Conservation (phyloP, 306 rosid genomes). For the Arachis hypogaea region DNA sequence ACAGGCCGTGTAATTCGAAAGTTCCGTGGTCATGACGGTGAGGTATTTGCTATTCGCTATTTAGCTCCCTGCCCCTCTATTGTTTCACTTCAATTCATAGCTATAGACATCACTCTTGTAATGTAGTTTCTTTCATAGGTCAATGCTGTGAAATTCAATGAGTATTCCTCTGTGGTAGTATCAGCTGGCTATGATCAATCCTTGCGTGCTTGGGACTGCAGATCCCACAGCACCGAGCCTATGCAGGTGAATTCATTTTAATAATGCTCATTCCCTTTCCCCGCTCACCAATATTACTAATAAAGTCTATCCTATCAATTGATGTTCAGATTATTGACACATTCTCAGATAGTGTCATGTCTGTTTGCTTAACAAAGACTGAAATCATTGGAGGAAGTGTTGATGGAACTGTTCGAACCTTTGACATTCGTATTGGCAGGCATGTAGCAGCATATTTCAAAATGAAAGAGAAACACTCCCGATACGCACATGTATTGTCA, state of each 20-base stretch:
- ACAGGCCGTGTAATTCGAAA: constrained; percentile 82
- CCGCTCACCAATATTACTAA: neutral
- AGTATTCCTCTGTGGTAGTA: constrained; percentile 78
- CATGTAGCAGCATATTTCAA: constrained; percentile 36
- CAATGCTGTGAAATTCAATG: constrained; percentile 84
- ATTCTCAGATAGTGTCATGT: constrained; percentile 87
- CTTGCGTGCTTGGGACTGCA: constrained; percentile 92
- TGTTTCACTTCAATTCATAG: neutral
- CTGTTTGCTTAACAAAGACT: constrained; percentile 79
- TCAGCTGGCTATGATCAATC: constrained; percentile 95
- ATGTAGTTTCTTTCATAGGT: constrained; percentile 48
- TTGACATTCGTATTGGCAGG: constrained; percentile 90
- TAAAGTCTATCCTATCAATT: constrained; percentile 18
- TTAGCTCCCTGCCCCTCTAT: too few relatives aligned
- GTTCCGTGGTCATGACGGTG: constrained; percentile 90
- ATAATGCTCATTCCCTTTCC: neutral
- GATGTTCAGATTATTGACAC: constrained; percentile 78
- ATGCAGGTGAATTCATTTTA: constrained; percentile 61
- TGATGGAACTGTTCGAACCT: constrained; percentile 92
- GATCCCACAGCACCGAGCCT: constrained; percentile 89
- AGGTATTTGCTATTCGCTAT: constrained; percentile 36
- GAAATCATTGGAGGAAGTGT: constrained; percentile 94
- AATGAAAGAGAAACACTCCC: neutral
- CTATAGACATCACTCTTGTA: neutral
- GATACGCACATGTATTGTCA: constrained; percentile 1